These are phyloP conservation scores for Chaetomium cochliodes DNA, from an alignment of 495 filamentous ascomycete species.

Conservation along the genomic window DNA sequence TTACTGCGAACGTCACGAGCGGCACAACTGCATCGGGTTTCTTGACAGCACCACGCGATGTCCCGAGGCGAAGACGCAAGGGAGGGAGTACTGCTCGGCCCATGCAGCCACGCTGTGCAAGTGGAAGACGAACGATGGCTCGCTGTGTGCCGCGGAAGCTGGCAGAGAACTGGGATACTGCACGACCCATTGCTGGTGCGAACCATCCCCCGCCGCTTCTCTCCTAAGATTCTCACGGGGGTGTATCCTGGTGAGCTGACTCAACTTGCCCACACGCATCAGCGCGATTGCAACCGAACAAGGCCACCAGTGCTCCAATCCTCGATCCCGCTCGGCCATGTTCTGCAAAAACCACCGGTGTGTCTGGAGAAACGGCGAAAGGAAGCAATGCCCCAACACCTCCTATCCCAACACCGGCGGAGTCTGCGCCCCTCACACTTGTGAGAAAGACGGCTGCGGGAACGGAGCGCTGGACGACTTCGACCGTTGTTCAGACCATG, in stretches of 20 bases:
- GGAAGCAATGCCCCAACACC: neutral
- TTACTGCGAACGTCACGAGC: neutral
- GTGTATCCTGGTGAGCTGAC: neutral
- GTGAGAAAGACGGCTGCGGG: neutral
- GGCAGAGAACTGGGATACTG: neutral
- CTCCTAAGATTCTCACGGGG: neutral
- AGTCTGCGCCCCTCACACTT: neutral
- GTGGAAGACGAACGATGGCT: neutral
- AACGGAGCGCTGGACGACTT: neutral
- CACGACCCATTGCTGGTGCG: conserved; percentile 9
- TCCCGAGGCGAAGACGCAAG: neutral
- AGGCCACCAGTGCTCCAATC: neutral
- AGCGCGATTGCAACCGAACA: neutral
- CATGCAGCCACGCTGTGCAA: conserved; percentile 4
- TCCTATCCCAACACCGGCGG: neutral
- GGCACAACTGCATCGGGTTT: conserved; percentile 1
- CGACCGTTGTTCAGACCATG: conserved; percentile 6
- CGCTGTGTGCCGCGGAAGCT: neutral
- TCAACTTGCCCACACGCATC: neutral
- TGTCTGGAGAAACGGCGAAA: neutral
- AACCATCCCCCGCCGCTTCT: neutral
- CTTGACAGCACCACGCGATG: neutral
- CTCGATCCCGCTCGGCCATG: neutral
- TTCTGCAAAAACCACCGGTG: conserved; percentile 7
- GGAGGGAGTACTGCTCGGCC: neutral